These are phyloP conservation scores for Rosa hybrid DNA, from an alignment of 331 rosid genomes.

Conservation along the genomic window DNA sequence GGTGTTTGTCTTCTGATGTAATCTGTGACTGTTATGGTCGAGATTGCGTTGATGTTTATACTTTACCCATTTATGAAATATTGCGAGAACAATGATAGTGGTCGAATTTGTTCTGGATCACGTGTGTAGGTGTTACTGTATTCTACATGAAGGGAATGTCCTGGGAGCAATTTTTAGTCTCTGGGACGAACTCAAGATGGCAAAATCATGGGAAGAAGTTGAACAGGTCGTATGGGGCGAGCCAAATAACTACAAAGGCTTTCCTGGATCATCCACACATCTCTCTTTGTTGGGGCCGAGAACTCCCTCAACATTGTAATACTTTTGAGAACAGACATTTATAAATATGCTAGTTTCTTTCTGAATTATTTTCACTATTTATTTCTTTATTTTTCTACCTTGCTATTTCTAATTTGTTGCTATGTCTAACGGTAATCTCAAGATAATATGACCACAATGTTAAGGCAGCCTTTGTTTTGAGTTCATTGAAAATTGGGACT, in stretches of 20 bases:
- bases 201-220: slow-evolving; percentile 90
- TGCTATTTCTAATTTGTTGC: too few species aligned
- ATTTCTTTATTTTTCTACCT: too few species aligned
- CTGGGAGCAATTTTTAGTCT: slow-evolving; percentile 81
- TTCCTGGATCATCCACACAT: slow-evolving; percentile 35
- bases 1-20: background rate
- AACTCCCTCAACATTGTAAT: background rate
- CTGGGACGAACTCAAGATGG: slow-evolving; percentile 71
- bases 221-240: slow-evolving; percentile 81
- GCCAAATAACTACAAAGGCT: slow-evolving; percentile 69
- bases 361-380: background rate
- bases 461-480: too few species aligned
- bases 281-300: background rate
- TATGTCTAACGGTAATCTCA: too few species aligned
- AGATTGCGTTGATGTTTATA: background rate
- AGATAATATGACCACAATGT: too few species aligned
- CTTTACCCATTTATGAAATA: background rate
- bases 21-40: background rate
- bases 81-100: background rate
- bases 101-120: background rate
- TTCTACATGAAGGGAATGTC: slow-evolving; percentile 81
- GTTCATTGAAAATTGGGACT: too few species aligned
- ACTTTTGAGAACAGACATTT: background rate
- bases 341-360: background rate
- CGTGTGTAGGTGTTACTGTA: slow-evolving; percentile 78